Percentiles rank a stretch among this genome's conserved stretches.
Conservation (phyloP, 768 basidiomycete genomes). For the Epithele typhae region DNA sequence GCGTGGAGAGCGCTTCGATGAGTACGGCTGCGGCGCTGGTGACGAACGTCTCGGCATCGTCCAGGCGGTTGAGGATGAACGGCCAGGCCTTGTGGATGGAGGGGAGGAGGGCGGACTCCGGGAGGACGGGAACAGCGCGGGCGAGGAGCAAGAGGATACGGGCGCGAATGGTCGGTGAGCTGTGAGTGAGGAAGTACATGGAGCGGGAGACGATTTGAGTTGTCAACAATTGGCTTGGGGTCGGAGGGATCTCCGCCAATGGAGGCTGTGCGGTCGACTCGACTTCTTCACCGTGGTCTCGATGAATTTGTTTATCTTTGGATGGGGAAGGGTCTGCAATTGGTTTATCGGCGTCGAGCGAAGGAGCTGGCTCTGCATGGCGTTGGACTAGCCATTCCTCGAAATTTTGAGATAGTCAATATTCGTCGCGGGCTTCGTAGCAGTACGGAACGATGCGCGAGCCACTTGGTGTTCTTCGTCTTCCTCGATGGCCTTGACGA, state of each 20-base stretch:
- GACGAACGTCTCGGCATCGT: slow-evolving; percentile 72
- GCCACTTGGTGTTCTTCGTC: slow-evolving; percentile 37
- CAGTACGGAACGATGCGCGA: slow-evolving; percentile 5
- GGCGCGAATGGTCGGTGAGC: slow-evolving; percentile 80
- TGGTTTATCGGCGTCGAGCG: too few species aligned
- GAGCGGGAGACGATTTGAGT: slow-evolving; percentile 86
- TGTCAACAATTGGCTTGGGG: slow-evolving; percentile 70
- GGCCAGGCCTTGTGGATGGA: slow-evolving; percentile 90
- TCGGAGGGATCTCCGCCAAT: slow-evolving; percentile 48
- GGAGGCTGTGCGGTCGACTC: slow-evolving; percentile 31
- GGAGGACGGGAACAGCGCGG: slow-evolving; percentile 67
- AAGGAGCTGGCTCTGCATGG: slow-evolving; percentile 14
- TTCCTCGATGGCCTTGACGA: slow-evolving; percentile 70
- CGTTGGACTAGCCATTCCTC: slow-evolving; percentile 62
- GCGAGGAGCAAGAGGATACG: slow-evolving; percentile 74
- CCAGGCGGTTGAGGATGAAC: slow-evolving; percentile 82
- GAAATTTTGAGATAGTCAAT: slow-evolving; percentile 45
- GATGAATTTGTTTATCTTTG: too few species aligned
- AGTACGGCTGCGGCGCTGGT: slow-evolving; percentile 70
- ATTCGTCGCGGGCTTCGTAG: not conserved
- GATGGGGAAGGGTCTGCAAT: too few species aligned
- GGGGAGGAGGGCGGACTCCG: slow-evolving; percentile 73
- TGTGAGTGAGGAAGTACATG: slow-evolving; percentile 86
- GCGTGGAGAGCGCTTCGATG: slow-evolving; percentile 62
- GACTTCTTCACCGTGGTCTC: too few species aligned